phyloP scores from a whole-genome alignment of 2,329 filamentous ascomycete genomes.

The Fusarium sp. region DNA sequence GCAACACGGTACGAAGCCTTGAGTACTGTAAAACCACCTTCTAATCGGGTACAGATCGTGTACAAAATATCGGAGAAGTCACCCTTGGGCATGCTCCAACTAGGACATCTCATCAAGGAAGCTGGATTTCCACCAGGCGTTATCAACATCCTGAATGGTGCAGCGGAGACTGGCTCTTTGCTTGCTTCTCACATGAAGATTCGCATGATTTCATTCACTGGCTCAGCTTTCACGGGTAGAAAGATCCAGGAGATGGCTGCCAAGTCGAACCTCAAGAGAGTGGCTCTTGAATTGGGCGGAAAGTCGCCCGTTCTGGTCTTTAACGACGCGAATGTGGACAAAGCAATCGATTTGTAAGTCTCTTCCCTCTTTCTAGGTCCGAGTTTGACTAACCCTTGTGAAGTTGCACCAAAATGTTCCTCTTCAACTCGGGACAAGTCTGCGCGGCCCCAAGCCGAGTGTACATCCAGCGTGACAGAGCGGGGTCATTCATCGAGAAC shows the following conservation, averaged over 20 bases:
- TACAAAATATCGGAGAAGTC: conserved; percentile 8
- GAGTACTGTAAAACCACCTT: rapidly evolving
- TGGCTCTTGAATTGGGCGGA: neutral
- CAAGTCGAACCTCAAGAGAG: neutral
- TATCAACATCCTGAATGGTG: neutral
- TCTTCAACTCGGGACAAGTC: neutral
- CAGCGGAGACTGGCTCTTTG: neutral
- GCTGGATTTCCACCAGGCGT: conserved; percentile 1
- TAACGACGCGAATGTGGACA: neutral
- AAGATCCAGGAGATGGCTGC: neutral
- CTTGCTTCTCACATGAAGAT: conserved; percentile 2
- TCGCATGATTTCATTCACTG: conserved; percentile 2
- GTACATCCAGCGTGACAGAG: neutral
- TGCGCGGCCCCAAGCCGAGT: neutral
- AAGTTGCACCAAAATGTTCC: neutral
- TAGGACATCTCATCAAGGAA: neutral
- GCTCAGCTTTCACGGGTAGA: neutral
- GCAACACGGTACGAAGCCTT: neutral
- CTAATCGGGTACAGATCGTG: neutral
- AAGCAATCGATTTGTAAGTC: neutral
- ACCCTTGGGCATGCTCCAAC: neutral
- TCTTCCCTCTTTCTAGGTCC: rapidly evolving
- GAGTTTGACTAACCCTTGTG: neutral
- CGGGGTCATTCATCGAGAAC: neutral
- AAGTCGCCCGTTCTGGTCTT: neutral